Conservation (phyloP, 129 eudicot genomes). For the Flaveria brownii region DNA sequence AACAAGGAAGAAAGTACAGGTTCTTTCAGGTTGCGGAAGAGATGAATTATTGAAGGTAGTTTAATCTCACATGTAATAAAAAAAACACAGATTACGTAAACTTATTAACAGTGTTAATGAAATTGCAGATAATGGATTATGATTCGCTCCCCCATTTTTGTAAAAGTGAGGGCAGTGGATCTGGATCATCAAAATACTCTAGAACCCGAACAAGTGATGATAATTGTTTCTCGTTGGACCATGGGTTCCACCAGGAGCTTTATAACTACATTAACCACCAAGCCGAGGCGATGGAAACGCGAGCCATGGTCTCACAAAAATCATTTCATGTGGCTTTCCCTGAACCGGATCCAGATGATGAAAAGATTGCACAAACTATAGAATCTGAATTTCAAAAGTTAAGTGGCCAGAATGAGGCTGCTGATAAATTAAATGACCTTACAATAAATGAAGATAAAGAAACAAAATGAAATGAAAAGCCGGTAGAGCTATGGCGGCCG, state of each 20-base stretch:
- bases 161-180: constrained; percentile 75
- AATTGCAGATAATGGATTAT: constrained; percentile 89
- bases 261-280: constrained; percentile 65
- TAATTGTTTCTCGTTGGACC: constrained; percentile 76
- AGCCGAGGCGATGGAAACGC: constrained; percentile 39
- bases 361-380: constrained; percentile 73
- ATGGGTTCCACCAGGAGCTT: constrained; percentile 71
- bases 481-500: neutral
- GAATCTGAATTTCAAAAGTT: constrained; percentile 70
- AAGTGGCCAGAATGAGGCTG: constrained; percentile 50
- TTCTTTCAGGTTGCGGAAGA: constrained; percentile 79
- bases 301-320: constrained; percentile 48
- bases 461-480: constrained; percentile 18
- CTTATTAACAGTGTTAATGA: constrained; percentile 10
- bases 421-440: constrained; percentile 43
- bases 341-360: constrained; percentile 66
- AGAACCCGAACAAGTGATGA: constrained; percentile 45
- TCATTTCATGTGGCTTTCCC: constrained; percentile 87
- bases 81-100: neutral
- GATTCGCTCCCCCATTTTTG: constrained; percentile 93
- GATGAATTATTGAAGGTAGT: constrained; percentile 81
- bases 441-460: constrained; percentile 31
- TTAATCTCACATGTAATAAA: neutral
- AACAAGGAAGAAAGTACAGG: constrained; percentile 86
- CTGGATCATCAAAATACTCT: constrained; percentile 50